Percentiles rank a stretch among this genome's conserved stretches.
Conservation (phyloP, 179 eudicot genomes). For the Pouteria campechiana region DNA sequence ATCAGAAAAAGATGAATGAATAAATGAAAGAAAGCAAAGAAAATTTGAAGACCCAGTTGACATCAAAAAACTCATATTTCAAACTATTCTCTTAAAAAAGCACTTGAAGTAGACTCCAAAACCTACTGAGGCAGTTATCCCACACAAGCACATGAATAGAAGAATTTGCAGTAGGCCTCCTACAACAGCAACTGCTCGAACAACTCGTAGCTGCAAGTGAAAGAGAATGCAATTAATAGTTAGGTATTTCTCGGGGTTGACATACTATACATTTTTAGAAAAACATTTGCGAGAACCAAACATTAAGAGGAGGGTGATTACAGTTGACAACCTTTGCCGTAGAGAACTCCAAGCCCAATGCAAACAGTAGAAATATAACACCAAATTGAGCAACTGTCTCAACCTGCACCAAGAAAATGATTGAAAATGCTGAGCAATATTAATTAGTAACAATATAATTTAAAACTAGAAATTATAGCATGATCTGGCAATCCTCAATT, state of each 20-base stretch:
- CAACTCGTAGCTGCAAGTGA: conserved; percentile 61
- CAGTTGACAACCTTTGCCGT: conserved; percentile 45
- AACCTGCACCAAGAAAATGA: conserved; percentile 30
- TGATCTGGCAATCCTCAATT: too few species aligned
- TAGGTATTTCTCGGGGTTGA: too few species aligned
- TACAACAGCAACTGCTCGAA: conserved; percentile 73
- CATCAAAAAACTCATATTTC: too few species aligned
- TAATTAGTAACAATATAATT: too few species aligned
- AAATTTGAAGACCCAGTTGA: too few species aligned
- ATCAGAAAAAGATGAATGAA: too few species aligned
- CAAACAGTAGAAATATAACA: conserved; percentile 89
- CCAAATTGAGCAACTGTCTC: conserved; percentile 96
- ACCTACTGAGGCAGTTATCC: conserved; percentile 73
- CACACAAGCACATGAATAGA: conserved; percentile 75
- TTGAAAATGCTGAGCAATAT: too few species aligned
- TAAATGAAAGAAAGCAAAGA: too few species aligned
- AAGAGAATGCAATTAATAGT: neutral
- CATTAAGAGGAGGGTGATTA: neutral
- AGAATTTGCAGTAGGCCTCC: conserved; percentile 80
- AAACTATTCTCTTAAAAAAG: too few species aligned
- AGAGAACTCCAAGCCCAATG: conserved; percentile 86
- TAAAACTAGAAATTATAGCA: too few species aligned
- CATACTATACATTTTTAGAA: too few species aligned
- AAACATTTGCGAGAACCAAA: neutral
- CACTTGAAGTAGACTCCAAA: neutral